These are phyloP conservation scores for Leucocoprinus birnbaumii DNA, from an alignment of 768 basidiomycete species.

Conservation along the genomic window DNA sequence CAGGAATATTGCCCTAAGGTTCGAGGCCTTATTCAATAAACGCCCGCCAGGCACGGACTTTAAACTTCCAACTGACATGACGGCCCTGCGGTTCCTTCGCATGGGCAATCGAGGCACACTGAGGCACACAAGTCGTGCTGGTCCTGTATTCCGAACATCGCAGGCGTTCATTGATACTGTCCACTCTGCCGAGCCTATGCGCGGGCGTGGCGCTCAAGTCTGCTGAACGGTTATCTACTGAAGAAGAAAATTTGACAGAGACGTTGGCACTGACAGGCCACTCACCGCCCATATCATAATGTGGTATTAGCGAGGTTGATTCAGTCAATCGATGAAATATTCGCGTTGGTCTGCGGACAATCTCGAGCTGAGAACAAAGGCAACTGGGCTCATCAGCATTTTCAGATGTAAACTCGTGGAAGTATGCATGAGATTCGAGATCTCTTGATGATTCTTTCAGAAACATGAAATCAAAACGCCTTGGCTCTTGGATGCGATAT, in stretches of 20 bases:
- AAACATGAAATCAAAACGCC: too few species aligned
- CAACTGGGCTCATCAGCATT: too few species aligned
- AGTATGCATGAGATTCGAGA: too few species aligned
- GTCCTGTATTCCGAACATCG: neutral
- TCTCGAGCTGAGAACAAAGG: too few species aligned
- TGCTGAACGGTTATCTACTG: neutral
- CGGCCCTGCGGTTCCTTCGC: neutral
- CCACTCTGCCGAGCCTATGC: too few species aligned
- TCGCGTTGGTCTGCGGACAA: too few species aligned
- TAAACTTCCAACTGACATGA: neutral
- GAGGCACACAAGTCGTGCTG: neutral
- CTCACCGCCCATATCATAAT: neutral
- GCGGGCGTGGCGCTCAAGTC: too few species aligned
- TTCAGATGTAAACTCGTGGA: too few species aligned
- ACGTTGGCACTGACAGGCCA: neutral
- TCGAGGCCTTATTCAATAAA: neutral
- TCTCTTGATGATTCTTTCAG: too few species aligned
- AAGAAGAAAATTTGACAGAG: neutral
- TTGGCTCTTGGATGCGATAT: too few species aligned
- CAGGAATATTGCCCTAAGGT: neutral
- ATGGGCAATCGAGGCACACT: neutral
- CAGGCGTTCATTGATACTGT: slow-evolving; percentile 3
- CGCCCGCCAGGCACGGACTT: neutral
- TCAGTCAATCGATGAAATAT: too few species aligned
- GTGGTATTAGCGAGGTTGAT: too few species aligned